Percentiles rank a stretch among this genome's conserved stretches.
Conservation (phyloP, 2,329 filamentous ascomycete species). For the Penicillium hordei region DNA sequence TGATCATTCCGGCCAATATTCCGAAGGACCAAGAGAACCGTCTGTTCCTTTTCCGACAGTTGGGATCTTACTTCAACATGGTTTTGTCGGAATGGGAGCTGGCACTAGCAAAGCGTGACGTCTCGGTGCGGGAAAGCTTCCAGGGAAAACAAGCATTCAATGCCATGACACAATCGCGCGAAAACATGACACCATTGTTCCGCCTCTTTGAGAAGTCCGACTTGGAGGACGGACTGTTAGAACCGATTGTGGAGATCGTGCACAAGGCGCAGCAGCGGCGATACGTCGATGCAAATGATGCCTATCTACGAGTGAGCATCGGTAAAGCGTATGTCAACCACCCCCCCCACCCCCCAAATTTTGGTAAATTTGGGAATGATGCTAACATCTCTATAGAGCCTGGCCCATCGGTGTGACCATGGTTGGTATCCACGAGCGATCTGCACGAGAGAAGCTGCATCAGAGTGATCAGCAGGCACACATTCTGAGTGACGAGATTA, state of each 20-base stretch:
- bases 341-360: neutral
- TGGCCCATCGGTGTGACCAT: conserved; percentile 99
- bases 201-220: conserved; percentile 81
- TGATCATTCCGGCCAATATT: conserved; percentile 71
- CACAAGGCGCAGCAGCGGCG: conserved; percentile 82
- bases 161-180: conserved; percentile 81
- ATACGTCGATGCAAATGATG: conserved; percentile 96
- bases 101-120: conserved; percentile 64
- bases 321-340: conserved; percentile 67
- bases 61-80: conserved; percentile 95
- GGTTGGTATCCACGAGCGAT: conserved; percentile 98
- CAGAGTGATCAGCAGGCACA: conserved; percentile 76
- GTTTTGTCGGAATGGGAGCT: conserved; percentile 84
- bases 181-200: conserved; percentile 88
- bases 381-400: conserved; percentile 51
- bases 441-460: conserved; percentile 91
- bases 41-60: conserved; percentile 76
- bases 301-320: conserved; percentile 88
- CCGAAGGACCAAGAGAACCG: conserved; percentile 65
- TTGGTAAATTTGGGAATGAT: neutral
- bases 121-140: conserved; percentile 66
- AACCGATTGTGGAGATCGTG: conserved; percentile 87
- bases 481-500: conserved; percentile 95
- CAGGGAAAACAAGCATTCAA: conserved; percentile 78
- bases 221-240: conserved; percentile 73